Percentiles rank a stretch among this genome's conserved stretches.
Conservation (phyloP, 1,139 yeast species). For the Pichiaceae sp. region DNA sequence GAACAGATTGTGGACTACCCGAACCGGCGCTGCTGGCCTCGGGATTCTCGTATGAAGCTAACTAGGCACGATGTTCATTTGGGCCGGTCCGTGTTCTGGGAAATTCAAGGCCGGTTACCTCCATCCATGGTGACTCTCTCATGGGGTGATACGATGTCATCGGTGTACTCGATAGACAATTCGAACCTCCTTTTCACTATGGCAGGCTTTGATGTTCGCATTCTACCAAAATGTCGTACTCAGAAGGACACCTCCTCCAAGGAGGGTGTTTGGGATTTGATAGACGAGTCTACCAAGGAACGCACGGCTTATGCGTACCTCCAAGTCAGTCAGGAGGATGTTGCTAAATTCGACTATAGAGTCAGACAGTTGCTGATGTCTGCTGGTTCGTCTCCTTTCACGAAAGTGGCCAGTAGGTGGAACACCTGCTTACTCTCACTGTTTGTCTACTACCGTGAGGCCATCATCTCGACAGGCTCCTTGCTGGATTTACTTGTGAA, state of each 20-base stretch:
- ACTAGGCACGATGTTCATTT: conserved; percentile 88
- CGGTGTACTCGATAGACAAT: conserved; percentile 86
- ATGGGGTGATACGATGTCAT: conserved; percentile 79
- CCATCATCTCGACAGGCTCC: conserved; percentile 75
- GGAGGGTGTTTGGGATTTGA: conserved; percentile 91
- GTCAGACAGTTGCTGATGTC: conserved; percentile 90
- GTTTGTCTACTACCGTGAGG: conserved; percentile 88
- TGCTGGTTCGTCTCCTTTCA: conserved; percentile 91
- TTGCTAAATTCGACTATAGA: conserved; percentile 73
- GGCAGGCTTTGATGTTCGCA: conserved; percentile 93
- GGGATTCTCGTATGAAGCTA: conserved; percentile 83
- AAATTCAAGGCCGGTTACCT: conserved; percentile 73
- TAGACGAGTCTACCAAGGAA: conserved; percentile 65
- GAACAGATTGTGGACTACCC: conserved; percentile 84
- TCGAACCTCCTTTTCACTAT: conserved; percentile 81
- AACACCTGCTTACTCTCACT: conserved; percentile 83
- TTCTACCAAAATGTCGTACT: conserved; percentile 65
- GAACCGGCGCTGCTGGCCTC: conserved; percentile 91
- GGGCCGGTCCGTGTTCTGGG: conserved; percentile 93
- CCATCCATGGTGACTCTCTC: conserved; percentile 59
- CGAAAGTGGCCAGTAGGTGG: conserved; percentile 95
- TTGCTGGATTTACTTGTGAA: conserved; percentile 78
- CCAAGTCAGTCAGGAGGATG: conserved; percentile 74
- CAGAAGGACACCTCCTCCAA: conserved; percentile 32
- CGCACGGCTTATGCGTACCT: conserved; percentile 85